Conservation (phyloP, 169 alveolate species). For the Miamiensis avidus region DNA sequence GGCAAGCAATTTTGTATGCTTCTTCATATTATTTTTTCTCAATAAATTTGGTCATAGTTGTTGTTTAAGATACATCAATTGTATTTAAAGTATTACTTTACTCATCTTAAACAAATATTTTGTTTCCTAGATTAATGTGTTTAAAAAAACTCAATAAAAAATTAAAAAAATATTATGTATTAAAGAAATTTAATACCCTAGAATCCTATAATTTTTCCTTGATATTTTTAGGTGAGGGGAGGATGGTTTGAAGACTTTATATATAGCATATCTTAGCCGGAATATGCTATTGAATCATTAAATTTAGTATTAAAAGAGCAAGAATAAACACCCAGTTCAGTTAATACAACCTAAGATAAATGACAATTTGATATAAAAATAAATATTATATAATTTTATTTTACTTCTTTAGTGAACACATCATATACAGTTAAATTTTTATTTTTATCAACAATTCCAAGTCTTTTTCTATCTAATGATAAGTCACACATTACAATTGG, state of each 20-base stretch:
- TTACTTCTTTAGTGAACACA: conserved; percentile 65
- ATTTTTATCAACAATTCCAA: conserved; percentile 92
- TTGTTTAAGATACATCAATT: conserved; percentile 88
- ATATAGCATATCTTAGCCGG: conserved; percentile 84
- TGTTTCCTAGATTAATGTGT: conserved; percentile 71
- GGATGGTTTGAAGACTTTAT: conserved; percentile 89
- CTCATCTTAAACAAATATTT: conserved; percentile 36
- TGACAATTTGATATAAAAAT: no score
- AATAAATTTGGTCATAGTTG: conserved; percentile 84
- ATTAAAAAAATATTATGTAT: no score
- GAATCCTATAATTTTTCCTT: conserved; percentile 93
- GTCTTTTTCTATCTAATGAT: conserved; percentile 78
- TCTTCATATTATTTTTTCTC: conserved; percentile 82
- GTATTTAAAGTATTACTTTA: conserved; percentile 81
- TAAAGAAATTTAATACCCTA: conserved; percentile 83
- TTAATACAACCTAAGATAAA: not conserved
- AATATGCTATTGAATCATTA: conserved; percentile 90
- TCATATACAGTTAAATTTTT: conserved; percentile 86
- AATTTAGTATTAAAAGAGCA: conserved; percentile 92
- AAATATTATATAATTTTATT: conserved; percentile 20
- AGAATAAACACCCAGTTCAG: conserved; percentile 85
- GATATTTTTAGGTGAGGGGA: conserved; percentile 86
- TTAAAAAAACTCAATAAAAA: not conserved
- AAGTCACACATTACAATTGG: conserved; percentile 85
- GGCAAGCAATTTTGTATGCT: conserved; percentile 90